These are phyloP conservation scores for Artemisia argyi DNA, from an alignment of 129 eudicot genomes.

Conservation along the genomic window DNA sequence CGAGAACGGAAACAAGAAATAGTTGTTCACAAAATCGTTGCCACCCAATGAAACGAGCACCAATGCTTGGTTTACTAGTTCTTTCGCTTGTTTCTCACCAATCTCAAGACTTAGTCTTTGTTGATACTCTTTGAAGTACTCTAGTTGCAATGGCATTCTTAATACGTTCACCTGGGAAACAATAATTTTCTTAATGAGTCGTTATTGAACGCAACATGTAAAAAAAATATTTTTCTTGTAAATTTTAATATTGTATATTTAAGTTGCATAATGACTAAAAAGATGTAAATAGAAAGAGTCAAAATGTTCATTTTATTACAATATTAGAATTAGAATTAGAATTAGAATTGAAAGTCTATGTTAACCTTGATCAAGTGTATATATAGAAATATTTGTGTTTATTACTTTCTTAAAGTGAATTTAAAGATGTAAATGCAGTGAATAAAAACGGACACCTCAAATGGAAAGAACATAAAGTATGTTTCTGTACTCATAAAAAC, in stretches of 20 bases:
- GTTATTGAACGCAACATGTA: too few relatives aligned
- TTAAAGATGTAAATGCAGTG: background rate
- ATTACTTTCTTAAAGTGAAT: background rate
- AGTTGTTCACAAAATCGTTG: slow-evolving; percentile 42
- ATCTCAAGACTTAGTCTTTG: slow-evolving; percentile 19
- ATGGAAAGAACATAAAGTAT: background rate
- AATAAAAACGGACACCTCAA: background rate
- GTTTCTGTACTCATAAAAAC: background rate
- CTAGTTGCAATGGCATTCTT: slow-evolving; percentile 33
- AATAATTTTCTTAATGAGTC: too few relatives aligned
- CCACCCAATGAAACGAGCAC: slow-evolving; percentile 39
- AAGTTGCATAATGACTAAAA: background rate
- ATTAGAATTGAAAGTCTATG: background rate
- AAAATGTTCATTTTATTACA: background rate
- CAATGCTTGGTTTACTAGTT: slow-evolving; percentile 29
- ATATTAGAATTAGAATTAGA: background rate
- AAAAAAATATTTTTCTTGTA: too few relatives aligned
- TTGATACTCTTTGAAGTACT: slow-evolving; percentile 41
- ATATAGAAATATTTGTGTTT: slow-evolving; percentile 1
- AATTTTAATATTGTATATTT: background rate
- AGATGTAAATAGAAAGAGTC: background rate
- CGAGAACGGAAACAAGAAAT: slow-evolving; percentile 27
- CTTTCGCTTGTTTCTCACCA: slow-evolving; percentile 20
- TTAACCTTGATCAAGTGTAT: too few relatives aligned
- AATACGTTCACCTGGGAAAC: slow-evolving; percentile 24